These are phyloP conservation scores for Wickerhamomyces alni DNA, from an alignment of 805 yeast genomes.

Conservation along the genomic window DNA sequence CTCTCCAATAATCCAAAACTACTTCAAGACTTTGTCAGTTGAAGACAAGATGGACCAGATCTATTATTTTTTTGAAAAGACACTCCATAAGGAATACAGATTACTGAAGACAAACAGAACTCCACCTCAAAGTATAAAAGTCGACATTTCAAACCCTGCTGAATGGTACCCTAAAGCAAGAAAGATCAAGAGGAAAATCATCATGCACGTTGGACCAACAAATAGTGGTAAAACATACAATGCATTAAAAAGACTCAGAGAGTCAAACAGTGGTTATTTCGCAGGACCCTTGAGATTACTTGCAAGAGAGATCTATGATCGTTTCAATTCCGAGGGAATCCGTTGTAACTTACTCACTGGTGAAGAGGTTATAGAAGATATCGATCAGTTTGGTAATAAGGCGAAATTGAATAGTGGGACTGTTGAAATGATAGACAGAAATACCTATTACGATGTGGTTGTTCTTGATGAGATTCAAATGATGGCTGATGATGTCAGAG, in stretches of 20 bases:
- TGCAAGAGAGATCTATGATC: conserved; percentile 87
- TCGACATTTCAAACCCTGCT: conserved; percentile 52
- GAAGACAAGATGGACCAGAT: conserved; percentile 1
- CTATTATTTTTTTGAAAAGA: conserved; percentile 9
- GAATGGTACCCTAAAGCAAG: conserved; percentile 87
- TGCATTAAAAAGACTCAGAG: conserved; percentile 64
- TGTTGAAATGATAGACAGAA: conserved; percentile 83
- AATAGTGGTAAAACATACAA: conserved; percentile 91
- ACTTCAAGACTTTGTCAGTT: background rate
- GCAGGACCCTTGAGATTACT: conserved; percentile 92
- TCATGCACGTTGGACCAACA: conserved; percentile 97
- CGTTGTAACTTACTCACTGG: conserved; percentile 88
- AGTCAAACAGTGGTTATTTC: conserved; percentile 71
- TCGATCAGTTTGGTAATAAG: conserved; percentile 63
- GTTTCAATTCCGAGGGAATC: conserved; percentile 59
- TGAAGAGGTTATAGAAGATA: conserved; percentile 78
- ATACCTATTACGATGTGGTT: conserved; percentile 70
- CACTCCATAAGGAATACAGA: conserved; percentile 4
- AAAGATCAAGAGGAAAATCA: conserved; percentile 65
- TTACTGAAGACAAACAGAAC: conserved; percentile 7
- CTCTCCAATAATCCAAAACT: background rate
- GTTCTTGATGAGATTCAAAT: conserved; percentile 95
- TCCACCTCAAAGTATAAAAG: conserved; percentile 18
- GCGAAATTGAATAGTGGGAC: conserved; percentile 84
- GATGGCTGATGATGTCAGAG: conserved; percentile 76